Evolutionary conservation across 2,329 filamentous ascomycete species (phyloP), one percentile per base, ranked within the genome.

Genomic region (Verticillium tricorpus): DNA sequence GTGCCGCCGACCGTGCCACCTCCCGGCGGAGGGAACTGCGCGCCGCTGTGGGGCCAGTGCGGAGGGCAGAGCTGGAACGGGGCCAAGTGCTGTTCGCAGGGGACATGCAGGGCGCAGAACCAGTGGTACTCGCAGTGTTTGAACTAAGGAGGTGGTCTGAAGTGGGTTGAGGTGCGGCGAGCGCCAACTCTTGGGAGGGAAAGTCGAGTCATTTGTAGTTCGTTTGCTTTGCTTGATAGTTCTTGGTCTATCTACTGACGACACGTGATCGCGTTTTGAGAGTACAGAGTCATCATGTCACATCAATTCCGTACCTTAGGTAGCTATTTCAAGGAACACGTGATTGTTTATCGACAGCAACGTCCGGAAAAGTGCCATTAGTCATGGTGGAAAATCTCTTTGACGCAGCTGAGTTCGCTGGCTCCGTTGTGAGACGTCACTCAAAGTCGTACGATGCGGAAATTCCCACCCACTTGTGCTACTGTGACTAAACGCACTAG

Each of bases 91-190:
- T 67, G 65, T 50, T 59, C 64, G 8, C 19, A 37, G n/a, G 64
- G 65, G 17, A 64, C 57, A 15, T 67, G 65, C 64, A 55, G 56
- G 39, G 61, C 45, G 3, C 35, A 40, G 40, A 67, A 67, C 61
- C 56, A 66, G 50, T 67, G 62, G 62, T 67, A 67, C 62, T 64
- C 62, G 22, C 65, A 67, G 60, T 67, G 65, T 37, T 17, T 63
- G 22, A 52, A 52, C 19, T 52, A 22, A 9, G 1, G n/a, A 39
- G 12, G 15, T 17, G 7, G 39, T 14, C 14, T n/a, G 9, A 15
- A 45, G 15, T 14, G 5, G n/a, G 11, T 28, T 28, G 28, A 28
- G 28, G 5, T 28, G 28, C 28, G 6, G 28, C 5, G 28, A 28
- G 28, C 5, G 5, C 28, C 5, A 28, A 5, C 4, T 28, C 28